Evolutionary conservation across 176 grass and related monocot species (phyloP).

Genomic region (Cenchrus purpureus): DNA sequence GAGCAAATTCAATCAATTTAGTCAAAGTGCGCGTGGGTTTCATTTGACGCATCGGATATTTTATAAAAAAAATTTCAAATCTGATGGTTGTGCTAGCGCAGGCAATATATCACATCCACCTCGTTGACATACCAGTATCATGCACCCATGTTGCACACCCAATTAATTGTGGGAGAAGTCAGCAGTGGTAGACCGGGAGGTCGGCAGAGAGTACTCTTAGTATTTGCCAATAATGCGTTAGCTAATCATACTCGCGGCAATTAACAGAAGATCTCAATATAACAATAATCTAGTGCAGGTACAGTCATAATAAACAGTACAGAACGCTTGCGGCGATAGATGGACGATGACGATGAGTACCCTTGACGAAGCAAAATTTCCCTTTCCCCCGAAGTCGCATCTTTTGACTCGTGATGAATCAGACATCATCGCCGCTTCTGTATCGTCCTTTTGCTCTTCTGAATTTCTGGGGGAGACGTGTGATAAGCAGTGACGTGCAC

Average conservation of each 20-base stretch:
- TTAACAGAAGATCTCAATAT: background rate
- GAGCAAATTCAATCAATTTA: background rate
- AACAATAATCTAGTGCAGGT: background rate
- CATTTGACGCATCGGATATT: background rate
- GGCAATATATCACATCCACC: background rate
- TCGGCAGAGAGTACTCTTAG: background rate
- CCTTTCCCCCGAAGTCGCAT: background rate
- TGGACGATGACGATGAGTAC: background rate
- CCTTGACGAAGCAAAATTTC: background rate
- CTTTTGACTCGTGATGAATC: background rate
- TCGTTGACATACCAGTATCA: background rate
- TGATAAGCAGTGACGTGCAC: background rate
- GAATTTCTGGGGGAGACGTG: background rate
- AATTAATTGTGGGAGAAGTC: background rate
- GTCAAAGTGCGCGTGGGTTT: background rate
- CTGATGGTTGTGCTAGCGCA: background rate
- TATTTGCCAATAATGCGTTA: background rate
- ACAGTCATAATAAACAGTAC: background rate
- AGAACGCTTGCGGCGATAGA: background rate
- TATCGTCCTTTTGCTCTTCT: background rate
- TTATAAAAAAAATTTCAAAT: background rate
- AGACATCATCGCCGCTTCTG: background rate
- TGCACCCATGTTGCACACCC: background rate
- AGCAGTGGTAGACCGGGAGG: background rate
- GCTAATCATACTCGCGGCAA: conserved; percentile 15